Evolutionary conservation across 2,329 filamentous ascomycete genomes (phyloP), one percentile per base, ranked within the genome.

Genomic region (Colletotrichum phormii): DNA sequence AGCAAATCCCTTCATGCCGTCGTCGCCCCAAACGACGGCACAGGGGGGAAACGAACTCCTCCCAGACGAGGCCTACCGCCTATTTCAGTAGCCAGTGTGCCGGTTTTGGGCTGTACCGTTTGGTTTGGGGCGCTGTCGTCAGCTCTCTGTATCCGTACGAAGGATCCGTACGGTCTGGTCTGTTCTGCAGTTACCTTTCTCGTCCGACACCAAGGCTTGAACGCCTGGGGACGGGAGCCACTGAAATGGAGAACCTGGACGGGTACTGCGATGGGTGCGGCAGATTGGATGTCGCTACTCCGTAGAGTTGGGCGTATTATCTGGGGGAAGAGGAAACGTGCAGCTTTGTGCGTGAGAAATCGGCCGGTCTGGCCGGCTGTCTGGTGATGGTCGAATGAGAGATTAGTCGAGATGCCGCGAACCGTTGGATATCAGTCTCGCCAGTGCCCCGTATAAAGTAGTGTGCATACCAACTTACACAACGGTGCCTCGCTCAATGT

Each of bases 1-100:
- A 42, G 61, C 18, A 55, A 35, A 33, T 42, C n/a, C n/a, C 62
- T 49, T 53, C 31, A 60, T 54, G 46, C 67, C 42, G 31, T 53
- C 58, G 64, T 53, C 58, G 58, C 18, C 22, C 55, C 65, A 60
- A 70, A 64, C 59, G 54, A 72, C 66, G 46, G 54, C 46, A n/a
- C 18, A 49, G 42, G 64, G 53, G 22, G 55, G 46, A 61, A n/a
- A n/a, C n/a, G n/a, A n/a, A n/a, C n/a, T 24, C 31, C 33, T 55
- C 37, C 60, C 15, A 51, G 33, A 29, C 59, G 24, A 22, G 18
- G 42, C 63, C 57, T 8, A 63, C 64, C 55, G 57, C 55, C 54
- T 24, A 55, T 49, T 67, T 46, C 37, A 42, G 22, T 54, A 22
- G 8, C 22, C 9, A 13, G n/a, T 53, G 4, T 53, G n/a, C 12